phyloP scores from a whole-genome alignment of 305 asterid species.

The Salvia sclarea region DNA sequence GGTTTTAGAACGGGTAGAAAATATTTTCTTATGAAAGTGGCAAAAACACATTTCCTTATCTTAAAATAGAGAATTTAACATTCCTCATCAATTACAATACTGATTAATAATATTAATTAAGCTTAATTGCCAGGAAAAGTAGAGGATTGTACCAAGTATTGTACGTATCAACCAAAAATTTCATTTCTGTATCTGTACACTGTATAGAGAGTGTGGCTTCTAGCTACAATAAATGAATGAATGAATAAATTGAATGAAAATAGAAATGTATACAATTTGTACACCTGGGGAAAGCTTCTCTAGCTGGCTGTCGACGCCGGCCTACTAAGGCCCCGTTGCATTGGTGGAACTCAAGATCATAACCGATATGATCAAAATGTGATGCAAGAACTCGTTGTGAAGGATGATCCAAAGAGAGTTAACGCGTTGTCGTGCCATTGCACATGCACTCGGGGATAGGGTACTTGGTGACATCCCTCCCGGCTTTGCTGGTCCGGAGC shows the following conservation, averaged over 20 bases:
- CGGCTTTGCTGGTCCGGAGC: conserved; percentile 62
- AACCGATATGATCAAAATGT: not conserved
- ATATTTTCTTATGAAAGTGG: no score
- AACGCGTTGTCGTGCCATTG: conserved; percentile 38
- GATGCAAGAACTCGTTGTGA: not conserved
- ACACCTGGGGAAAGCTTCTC: no score
- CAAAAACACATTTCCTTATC: no score
- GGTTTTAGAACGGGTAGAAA: no score
- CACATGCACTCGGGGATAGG: conserved; percentile 96
- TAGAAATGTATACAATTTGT: conserved; percentile 4
- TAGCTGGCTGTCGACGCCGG: not conserved
- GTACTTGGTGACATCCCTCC: conserved; percentile 86
- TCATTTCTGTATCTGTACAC: conserved; percentile 28
- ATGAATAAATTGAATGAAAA: conserved; percentile 32
- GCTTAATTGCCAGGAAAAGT: not conserved
- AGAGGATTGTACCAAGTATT: not conserved
- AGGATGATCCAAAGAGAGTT: conserved; percentile 9
- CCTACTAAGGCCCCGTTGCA: not conserved
- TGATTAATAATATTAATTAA: no score
- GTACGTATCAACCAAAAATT: not conserved
- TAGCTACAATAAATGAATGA: conserved; percentile 16
- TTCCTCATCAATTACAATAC: not conserved
- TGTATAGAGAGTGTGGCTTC: not conserved
- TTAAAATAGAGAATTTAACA: no score
- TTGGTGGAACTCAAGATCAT: not conserved